phyloP scores from a whole-genome alignment of 305 asterid species.

The Ajuga reptans region DNA sequence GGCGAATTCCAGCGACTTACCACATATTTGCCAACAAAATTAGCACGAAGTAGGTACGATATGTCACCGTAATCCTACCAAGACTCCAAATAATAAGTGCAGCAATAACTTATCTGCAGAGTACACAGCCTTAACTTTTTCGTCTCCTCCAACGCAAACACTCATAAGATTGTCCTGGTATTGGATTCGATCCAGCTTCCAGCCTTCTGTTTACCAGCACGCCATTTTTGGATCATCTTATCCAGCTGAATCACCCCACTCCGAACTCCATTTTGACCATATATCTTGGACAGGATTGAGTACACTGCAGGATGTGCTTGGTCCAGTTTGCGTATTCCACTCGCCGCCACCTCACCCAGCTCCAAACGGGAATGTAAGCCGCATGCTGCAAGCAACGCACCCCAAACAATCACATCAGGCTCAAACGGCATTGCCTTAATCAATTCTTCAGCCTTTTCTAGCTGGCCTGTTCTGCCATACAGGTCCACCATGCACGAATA shows the following conservation, averaged over 20 bases:
- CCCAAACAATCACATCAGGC: constrained; percentile 79
- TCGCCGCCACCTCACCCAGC: constrained; percentile 56
- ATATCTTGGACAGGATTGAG: constrained; percentile 47
- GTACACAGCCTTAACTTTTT: no score
- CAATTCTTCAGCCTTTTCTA: constrained; percentile 56
- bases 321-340: constrained; percentile 41
- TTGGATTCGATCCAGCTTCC: constrained; percentile 60
- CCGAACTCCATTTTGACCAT: constrained; percentile 42
- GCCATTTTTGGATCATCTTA: constrained; percentile 40
- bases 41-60: no score
- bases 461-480: constrained; percentile 66
- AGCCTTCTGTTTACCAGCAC: constrained; percentile 56
- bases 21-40: no score
- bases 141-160: no score
- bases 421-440: constrained; percentile 61
- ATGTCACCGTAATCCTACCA: no score
- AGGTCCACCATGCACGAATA: constrained; percentile 85
- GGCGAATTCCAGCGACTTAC: no score
- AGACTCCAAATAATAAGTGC: no score
- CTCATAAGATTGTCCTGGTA: neutral
- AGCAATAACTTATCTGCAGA: no score
- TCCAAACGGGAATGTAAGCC: constrained; percentile 52
- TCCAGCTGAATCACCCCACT: constrained; percentile 34
- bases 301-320: constrained; percentile 61
- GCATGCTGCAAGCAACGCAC: constrained; percentile 69